A percentile compares a stretch with the other conserved stretches of the same genome.
These are phyloP conservation scores for Amphirosellinia nigrospora DNA, from an alignment of 495 filamentous ascomycete genomes.

Conservation along the genomic window DNA sequence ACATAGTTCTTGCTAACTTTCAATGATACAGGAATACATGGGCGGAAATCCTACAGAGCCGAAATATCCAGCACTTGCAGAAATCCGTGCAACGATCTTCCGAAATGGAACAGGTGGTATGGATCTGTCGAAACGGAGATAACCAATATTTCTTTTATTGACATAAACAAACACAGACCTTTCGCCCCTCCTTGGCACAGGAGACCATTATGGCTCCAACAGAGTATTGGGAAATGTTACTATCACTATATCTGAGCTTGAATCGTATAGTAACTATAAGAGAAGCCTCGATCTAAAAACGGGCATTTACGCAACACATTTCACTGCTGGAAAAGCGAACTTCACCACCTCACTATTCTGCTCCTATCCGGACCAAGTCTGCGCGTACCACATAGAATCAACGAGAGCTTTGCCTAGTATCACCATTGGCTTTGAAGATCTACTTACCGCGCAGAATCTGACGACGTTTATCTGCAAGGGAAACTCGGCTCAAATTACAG, in stretches of 20 bases:
- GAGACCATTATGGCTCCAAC: constrained; percentile 52
- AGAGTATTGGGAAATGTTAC: constrained; percentile 53
- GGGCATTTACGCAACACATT: constrained; percentile 46
- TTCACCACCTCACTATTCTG: constrained; percentile 47
- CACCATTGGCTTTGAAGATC: constrained; percentile 42
- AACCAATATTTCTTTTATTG: neutral
- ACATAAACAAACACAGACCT: constrained; percentile 35
- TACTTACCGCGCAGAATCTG: constrained; percentile 29
- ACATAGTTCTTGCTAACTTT: neutral
- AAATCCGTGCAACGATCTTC: constrained; percentile 53
- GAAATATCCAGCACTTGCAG: constrained; percentile 42
- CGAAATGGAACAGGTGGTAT: constrained; percentile 51
- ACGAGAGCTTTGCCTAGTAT: constrained; percentile 43
- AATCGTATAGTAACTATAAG: constrained; percentile 42
- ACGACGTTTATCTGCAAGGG: constrained; percentile 38
- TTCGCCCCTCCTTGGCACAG: constrained; percentile 45
- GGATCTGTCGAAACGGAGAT: neutral
- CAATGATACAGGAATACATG: constrained; percentile 38
- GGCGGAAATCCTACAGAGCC: constrained; percentile 54
- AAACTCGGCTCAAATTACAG: constrained; percentile 38
- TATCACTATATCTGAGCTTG: constrained; percentile 40
- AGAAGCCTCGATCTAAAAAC: constrained; percentile 50
- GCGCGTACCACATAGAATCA: constrained; percentile 50
- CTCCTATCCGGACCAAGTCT: constrained; percentile 56
- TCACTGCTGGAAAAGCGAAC: constrained; percentile 35